phyloP scores from a whole-genome alignment of 2,329 filamentous ascomycete species.

The Apiospora kogelbergensis region DNA sequence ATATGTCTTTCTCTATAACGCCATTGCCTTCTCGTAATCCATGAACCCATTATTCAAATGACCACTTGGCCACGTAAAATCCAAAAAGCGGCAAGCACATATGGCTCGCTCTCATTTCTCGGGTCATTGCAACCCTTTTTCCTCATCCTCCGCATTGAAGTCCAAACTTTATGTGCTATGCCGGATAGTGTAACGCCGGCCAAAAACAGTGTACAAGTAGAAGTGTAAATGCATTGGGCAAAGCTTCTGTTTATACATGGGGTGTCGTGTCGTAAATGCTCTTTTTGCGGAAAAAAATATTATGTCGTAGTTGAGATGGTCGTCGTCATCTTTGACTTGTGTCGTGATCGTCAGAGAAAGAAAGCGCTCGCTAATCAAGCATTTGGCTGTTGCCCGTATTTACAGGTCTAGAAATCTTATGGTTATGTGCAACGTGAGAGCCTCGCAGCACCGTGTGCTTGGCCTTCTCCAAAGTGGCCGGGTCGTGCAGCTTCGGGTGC shows the following conservation, averaged over 20 bases:
- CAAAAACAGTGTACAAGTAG: neutral
- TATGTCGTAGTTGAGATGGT: neutral
- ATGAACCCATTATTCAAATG: neutral
- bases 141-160: neutral
- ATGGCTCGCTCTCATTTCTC: neutral
- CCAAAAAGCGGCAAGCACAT: neutral
- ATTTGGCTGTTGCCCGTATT: slow-evolving; percentile 15
- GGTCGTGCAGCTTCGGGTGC: slow-evolving; percentile 9
- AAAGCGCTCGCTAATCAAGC: slow-evolving; percentile 4
- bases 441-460: neutral
- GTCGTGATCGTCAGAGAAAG: neutral
- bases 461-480: slow-evolving; percentile 2
- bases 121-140: neutral
- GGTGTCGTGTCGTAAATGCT: slow-evolving; percentile 3
- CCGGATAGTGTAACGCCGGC: neutral
- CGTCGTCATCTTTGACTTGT: neutral
- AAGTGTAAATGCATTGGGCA: neutral
- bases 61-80: neutral
- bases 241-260: neutral
- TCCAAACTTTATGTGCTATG: neutral
- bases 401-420: slow-evolving; percentile 14
- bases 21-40: neutral
- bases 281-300: neutral
- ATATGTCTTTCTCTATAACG: neutral
- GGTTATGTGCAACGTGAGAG: neutral